Evolutionary conservation across 768 basidiomycete genomes (phyloP).

Genomic region (Russula vinacea): DNA sequence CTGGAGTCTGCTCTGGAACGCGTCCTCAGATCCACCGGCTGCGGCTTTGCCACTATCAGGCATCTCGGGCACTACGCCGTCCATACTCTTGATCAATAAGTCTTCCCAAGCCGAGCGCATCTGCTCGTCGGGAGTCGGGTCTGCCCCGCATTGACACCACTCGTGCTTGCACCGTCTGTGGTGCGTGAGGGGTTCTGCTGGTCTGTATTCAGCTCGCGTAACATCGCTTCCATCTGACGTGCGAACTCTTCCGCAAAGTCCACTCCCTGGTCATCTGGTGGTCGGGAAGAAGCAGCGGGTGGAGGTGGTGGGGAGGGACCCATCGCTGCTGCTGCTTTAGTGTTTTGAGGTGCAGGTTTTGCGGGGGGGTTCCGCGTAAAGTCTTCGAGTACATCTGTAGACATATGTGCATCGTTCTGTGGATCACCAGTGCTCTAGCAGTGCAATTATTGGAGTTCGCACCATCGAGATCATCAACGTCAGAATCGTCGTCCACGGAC

Average conservation of each 20-base stretch:
- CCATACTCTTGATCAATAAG: slow-evolving; percentile 63
- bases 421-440: slow-evolving; percentile 7
- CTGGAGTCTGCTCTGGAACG: slow-evolving; percentile 68
- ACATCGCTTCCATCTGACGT: slow-evolving; percentile 45
- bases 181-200: slow-evolving; percentile 30
- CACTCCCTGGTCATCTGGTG: slow-evolving; percentile 28
- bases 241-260: slow-evolving; percentile 44
- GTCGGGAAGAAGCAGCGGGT: slow-evolving; percentile 28
- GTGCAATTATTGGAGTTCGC: slow-evolving; percentile 18
- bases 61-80: slow-evolving; percentile 35
- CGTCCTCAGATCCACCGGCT: slow-evolving; percentile 33
- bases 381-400: slow-evolving; percentile 49
- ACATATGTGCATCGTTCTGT: slow-evolving; percentile 18
- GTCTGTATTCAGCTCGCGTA: slow-evolving; percentile 40
- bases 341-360: slow-evolving; percentile 28
- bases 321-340: slow-evolving; percentile 25
- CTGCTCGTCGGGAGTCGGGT: slow-evolving; percentile 39
- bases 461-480: slow-evolving; percentile 71
- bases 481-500: slow-evolving; percentile 43
- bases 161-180: slow-evolving; percentile 16
- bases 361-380: slow-evolving; percentile 36
- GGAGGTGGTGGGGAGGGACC: slow-evolving; percentile 28
- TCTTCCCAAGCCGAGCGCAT: slow-evolving; percentile 65
- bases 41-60: slow-evolving; percentile 15
- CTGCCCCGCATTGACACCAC: slow-evolving; percentile 31